Evolutionary conservation across 768 basidiomycete species (phyloP).

Genomic region (Cyclocybe cylindracea): DNA sequence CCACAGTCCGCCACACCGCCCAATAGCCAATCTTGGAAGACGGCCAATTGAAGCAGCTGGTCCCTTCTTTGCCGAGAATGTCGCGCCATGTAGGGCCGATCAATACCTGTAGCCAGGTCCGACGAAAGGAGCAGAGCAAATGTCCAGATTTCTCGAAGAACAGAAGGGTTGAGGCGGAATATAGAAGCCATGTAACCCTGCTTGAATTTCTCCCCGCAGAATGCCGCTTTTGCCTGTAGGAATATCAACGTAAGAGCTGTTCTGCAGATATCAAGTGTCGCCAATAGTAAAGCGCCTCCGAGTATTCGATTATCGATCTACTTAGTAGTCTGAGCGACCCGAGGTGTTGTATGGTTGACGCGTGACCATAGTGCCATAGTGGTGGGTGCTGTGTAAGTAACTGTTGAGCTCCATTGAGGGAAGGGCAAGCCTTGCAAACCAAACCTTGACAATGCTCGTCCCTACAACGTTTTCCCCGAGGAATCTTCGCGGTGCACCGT

Average conservation of each 20-base stretch:
- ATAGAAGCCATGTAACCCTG: too few species aligned
- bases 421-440: slow-evolving; percentile 16
- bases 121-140: slow-evolving; percentile 26
- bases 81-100: slow-evolving; percentile 29
- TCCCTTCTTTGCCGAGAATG: slow-evolving; percentile 25
- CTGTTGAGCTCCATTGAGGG: slow-evolving; percentile 20
- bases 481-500: too few species aligned
- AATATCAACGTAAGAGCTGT: slow-evolving; percentile 22
- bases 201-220: slow-evolving; percentile 19
- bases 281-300: slow-evolving; percentile 19
- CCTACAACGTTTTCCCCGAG: not conserved
- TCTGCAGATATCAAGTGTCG: slow-evolving; percentile 19
- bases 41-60: slow-evolving; percentile 1
- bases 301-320: slow-evolving; percentile 28
- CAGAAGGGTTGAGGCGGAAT: slow-evolving; percentile 22
- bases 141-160: slow-evolving; percentile 9
- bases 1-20: slow-evolving; percentile 31
- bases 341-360: not conserved
- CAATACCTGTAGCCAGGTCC: slow-evolving; percentile 27
- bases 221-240: slow-evolving; percentile 14
- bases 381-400: not conserved
- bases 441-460: slow-evolving; percentile 16
- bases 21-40: slow-evolving; percentile 31
- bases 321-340: slow-evolving; percentile 8
- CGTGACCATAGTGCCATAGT: not conserved